Evolutionary conservation across 176 grass and related monocot species (phyloP).

Genomic region (Eremochloa ophiuroides): DNA sequence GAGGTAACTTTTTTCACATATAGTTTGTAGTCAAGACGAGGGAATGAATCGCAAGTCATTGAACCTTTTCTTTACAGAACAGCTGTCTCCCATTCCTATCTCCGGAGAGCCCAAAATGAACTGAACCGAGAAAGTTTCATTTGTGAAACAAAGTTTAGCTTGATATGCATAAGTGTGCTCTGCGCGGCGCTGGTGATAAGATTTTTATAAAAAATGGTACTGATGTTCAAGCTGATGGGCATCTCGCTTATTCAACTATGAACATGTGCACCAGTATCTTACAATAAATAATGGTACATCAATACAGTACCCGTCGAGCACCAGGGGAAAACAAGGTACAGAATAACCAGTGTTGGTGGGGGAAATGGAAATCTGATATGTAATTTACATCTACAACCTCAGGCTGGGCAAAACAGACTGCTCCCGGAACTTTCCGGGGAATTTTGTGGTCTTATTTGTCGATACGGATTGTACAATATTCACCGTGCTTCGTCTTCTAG

Average conservation of each 20-base stretch:
- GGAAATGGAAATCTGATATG: background rate
- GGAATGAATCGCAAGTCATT: no score
- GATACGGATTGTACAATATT: constrained; percentile 23
- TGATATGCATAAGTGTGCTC: no score
- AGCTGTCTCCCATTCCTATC: background rate
- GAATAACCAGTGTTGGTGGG: background rate
- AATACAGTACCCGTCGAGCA: constrained; percentile 7
- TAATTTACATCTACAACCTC: constrained; percentile 53
- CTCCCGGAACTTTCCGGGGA: background rate
- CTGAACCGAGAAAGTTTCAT: background rate
- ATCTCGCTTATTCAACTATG: constrained; percentile 36
- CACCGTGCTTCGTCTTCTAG: constrained; percentile 80
- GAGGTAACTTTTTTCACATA: no score
- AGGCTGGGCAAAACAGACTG: constrained; percentile 30
- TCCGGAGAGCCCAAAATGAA: background rate
- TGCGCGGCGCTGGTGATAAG: no score
- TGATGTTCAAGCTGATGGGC: constrained; percentile 22
- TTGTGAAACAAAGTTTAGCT: no score
- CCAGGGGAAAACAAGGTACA: constrained; percentile 26
- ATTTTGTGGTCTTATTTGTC: constrained; percentile 43
- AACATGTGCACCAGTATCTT: constrained; percentile 32
- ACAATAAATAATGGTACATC: constrained; percentile 49
- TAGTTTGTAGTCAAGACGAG: no score
- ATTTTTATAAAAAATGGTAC: background rate
- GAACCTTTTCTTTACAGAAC: background rate